Base-by-base conservation (phyloP, 305 asterid species). In the Vinca major region DNA sequence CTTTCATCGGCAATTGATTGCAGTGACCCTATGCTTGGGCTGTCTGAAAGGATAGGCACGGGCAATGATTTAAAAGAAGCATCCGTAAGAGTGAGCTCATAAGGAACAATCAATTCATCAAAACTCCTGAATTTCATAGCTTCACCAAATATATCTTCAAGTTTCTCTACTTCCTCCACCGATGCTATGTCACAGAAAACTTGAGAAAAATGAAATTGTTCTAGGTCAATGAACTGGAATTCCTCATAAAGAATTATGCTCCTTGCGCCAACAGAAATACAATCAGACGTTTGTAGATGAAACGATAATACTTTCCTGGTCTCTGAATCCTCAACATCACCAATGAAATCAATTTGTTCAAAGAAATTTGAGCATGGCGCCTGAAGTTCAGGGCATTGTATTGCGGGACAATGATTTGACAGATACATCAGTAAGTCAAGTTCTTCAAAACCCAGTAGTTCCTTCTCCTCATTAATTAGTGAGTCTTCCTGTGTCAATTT, bases 41-140 rank as follows among this genome's bases (percentile, higher is more conserved):
- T 63, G 73, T 82, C 88, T 45, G 87, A 77, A 71, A 86, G 69
- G 67, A 88, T 85, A 54, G 97, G 96, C 73, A 80, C 93, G 45
- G 97, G 99, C 77, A 94, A 75, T 74, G 99, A 84, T 71, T 78
- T 86, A 74, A 91, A 94, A 69, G 88, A 79, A 76, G 80, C 90
- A 72, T 89, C 98, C 74, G 77, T 56, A 48, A 86, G 91, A 71
- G 85, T 88, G 71, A 94, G 97, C 83, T 94, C 98, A 67, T 84
- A 84, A 68, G 83, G 81, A 85, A 88, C 94, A 65, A 94, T 69
- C 80, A 94, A 73, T 74, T 85, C 84, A 66, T 80, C 73, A 67
- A 88, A 85, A 81, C 78, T 81, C 81, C 70, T 81, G 72, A 89
- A 89, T 71, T 78, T 84, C 84, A 78, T 86, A 71, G 87, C 77